Conservation (phyloP, 768 basidiomycete species). For the Scleroderma citrinum region DNA sequence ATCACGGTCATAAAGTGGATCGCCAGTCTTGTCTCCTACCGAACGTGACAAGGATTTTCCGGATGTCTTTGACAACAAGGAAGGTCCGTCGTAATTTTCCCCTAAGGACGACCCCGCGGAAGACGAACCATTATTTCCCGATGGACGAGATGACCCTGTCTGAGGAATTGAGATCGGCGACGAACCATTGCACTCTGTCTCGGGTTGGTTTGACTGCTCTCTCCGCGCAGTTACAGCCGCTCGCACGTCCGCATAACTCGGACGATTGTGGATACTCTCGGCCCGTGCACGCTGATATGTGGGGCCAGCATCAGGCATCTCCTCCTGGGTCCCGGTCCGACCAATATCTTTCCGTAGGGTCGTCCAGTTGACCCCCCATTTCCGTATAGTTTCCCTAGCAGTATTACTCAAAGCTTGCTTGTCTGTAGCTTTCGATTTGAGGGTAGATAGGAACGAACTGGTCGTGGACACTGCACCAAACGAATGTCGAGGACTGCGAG, state of each 20-base stretch:
- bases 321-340: slow-evolving; percentile 30
- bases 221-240: slow-evolving; percentile 69
- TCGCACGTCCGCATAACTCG: slow-evolving; percentile 68
- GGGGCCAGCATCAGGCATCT: slow-evolving; percentile 37
- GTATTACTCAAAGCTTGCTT: slow-evolving; percentile 82
- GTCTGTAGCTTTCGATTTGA: slow-evolving; percentile 72
- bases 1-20: slow-evolving; percentile 27
- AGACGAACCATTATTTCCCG: slow-evolving; percentile 16
- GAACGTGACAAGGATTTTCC: slow-evolving; percentile 34
- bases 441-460: slow-evolving; percentile 68
- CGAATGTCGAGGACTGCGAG: slow-evolving; percentile 39
- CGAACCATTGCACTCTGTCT: slow-evolving; percentile 12
- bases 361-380: slow-evolving; percentile 86
- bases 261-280: slow-evolving; percentile 38
- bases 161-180: slow-evolving; percentile 33
- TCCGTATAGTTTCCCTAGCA: slow-evolving; percentile 85
- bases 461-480: slow-evolving; percentile 25
- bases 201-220: slow-evolving; percentile 35
- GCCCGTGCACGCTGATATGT: slow-evolving; percentile 30
- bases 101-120: slow-evolving; percentile 19
- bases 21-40: slow-evolving; percentile 22
- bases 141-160: slow-evolving; percentile 20
- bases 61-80: slow-evolving; percentile 15
- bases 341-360: slow-evolving; percentile 50
- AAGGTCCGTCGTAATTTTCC: slow-evolving; percentile 13